These are phyloP conservation scores for Penicillium sp. DNA, from an alignment of 2,329 filamentous ascomycete species.

Conservation along the genomic window DNA sequence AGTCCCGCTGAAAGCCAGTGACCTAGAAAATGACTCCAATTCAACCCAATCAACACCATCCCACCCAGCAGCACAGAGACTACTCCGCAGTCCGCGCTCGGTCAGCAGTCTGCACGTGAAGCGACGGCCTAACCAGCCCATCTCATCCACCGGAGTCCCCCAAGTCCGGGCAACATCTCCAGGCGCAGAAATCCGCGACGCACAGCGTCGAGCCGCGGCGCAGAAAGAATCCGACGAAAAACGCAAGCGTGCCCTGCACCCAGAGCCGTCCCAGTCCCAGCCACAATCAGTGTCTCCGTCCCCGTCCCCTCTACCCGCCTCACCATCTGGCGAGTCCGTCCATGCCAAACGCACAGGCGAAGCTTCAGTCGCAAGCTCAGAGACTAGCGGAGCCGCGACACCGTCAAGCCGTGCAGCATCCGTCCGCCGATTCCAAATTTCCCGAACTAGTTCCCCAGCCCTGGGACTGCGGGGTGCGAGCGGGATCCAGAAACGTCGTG, in stretches of 20 bases:
- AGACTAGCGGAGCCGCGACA: background rate
- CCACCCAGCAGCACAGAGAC: constrained; percentile 27
- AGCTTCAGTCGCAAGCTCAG: constrained; percentile 1
- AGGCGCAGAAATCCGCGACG: constrained; percentile 45
- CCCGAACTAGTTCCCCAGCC: constrained; percentile 34
- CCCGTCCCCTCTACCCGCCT: background rate
- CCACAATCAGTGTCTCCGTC: constrained; percentile 2
- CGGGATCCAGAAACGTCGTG: constrained; percentile 42
- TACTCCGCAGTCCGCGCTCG: constrained; percentile 38
- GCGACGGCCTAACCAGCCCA: constrained; percentile 15
- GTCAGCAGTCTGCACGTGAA: constrained; percentile 37
- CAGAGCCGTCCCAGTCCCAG: constrained; percentile 7
- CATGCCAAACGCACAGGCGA: background rate
- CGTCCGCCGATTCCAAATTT: constrained; percentile 47
- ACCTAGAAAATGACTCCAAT: constrained; percentile 19
- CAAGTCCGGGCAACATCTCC: constrained; percentile 47
- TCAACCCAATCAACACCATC: constrained; percentile 14
- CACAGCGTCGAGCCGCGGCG: constrained; percentile 32
- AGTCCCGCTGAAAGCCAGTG: constrained; percentile 33
- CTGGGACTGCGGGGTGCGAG: constrained; percentile 31
- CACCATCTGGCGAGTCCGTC: background rate
- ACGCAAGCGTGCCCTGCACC: constrained; percentile 30
- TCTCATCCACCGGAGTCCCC: constrained; percentile 37
- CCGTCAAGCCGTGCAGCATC: constrained; percentile 23
- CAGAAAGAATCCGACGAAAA: constrained; percentile 37